phyloP scores from a whole-genome alignment of 805 yeast species.

The Lipomyces orientalis region DNA sequence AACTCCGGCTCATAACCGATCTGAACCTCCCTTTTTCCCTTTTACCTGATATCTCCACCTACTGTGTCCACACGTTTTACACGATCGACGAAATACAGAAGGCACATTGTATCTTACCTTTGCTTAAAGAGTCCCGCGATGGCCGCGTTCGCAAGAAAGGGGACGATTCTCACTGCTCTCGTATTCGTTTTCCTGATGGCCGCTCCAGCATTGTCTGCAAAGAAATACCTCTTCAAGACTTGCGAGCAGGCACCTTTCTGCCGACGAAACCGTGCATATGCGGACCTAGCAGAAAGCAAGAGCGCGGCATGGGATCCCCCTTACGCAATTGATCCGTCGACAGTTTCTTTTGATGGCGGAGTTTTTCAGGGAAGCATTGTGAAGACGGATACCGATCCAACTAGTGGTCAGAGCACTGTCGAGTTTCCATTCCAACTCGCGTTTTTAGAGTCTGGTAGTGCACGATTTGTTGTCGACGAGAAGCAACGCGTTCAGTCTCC shows the following conservation, averaged over 20 bases:
- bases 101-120: background rate
- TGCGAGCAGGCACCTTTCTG: constrained; percentile 81
- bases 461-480: constrained; percentile 77
- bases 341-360: constrained; percentile 44
- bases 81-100: background rate
- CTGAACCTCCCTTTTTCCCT: too few species aligned
- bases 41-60: background rate
- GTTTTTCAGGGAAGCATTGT: constrained; percentile 53
- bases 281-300: constrained; percentile 47
- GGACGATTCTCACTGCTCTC: constrained; percentile 4
- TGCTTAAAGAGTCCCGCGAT: background rate
- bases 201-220: constrained; percentile 34
- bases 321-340: constrained; percentile 51
- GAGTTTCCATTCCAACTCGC: constrained; percentile 63
- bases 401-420: constrained; percentile 36
- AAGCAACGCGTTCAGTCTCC: constrained; percentile 47
- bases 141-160: background rate
- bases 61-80: too few species aligned
- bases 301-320: constrained; percentile 45
- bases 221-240: constrained; percentile 60
- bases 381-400: constrained; percentile 46
- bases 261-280: constrained; percentile 69
- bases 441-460: constrained; percentile 59
- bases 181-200: constrained; percentile 13
- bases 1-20: too few species aligned